Conservation (phyloP, 805 yeast genomes). For the Candida glaebosa region DNA sequence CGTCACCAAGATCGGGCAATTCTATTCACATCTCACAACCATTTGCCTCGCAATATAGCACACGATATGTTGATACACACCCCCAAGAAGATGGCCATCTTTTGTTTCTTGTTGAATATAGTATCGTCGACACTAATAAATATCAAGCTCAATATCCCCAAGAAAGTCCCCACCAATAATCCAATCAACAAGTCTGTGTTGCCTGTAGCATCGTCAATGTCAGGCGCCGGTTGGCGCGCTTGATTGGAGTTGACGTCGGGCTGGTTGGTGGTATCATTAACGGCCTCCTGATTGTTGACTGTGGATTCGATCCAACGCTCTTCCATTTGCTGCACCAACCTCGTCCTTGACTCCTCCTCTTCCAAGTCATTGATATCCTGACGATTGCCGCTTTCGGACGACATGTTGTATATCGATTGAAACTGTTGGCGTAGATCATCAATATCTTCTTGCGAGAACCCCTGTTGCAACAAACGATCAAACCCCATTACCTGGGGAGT, state of each 20-base stretch:
- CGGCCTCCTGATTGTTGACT: conserved; percentile 50
- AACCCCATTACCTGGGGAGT: conserved; percentile 81
- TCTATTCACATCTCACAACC: too few relatives aligned
- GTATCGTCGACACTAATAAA: conserved; percentile 59
- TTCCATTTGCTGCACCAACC: conserved; percentile 59
- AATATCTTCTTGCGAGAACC: conserved; percentile 78
- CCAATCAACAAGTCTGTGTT: conserved; percentile 72
- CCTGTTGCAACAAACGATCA: conserved; percentile 78
- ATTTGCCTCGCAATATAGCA: conserved; percentile 52
- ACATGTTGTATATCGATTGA: conserved; percentile 58
- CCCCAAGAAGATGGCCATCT: conserved; percentile 72
- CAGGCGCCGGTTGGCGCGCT: conserved; percentile 18
- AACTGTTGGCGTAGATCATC: conserved; percentile 72
- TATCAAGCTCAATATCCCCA: conserved; percentile 65
- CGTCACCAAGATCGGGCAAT: too few relatives aligned
- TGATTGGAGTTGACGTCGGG: neutral
- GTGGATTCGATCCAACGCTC: conserved; percentile 88
- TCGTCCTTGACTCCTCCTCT: conserved; percentile 38
- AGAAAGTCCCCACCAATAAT: conserved; percentile 65
- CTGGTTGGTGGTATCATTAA: neutral
- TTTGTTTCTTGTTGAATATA: conserved; percentile 57
- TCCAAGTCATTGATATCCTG: conserved; percentile 32
- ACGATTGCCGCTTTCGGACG: conserved; percentile 15
- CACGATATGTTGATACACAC: conserved; percentile 63
- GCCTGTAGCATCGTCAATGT: conserved; percentile 28